Conservation (phyloP, 169 alveolate species). For the Plasmodium cynomolgi region DNA sequence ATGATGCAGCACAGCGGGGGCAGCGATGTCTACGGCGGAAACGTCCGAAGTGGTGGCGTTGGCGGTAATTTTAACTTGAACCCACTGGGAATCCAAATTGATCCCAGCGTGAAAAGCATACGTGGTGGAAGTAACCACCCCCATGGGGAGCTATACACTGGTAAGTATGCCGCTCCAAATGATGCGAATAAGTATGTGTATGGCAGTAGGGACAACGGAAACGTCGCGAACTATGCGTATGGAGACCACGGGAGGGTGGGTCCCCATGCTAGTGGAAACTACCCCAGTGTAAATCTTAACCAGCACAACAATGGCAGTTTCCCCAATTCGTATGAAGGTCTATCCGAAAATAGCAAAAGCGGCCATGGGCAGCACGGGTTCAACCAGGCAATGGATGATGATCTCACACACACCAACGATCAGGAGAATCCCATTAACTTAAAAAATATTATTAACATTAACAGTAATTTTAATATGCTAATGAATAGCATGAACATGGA, state of each 20-base stretch:
- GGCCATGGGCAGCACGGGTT: not conserved
- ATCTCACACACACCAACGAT: not conserved
- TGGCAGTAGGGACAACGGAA: not conserved
- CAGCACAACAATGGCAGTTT: not conserved
- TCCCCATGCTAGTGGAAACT: not conserved
- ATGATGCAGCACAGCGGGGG: not conserved
- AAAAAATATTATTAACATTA: slow-evolving; percentile 48
- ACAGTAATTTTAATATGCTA: slow-evolving; percentile 36
- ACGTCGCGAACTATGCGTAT: not conserved
- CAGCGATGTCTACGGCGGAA: not conserved
- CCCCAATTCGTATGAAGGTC: slow-evolving; percentile 13
- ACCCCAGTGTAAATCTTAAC: not conserved
- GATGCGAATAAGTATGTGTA: not conserved
- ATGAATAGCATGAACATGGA: slow-evolving; percentile 23
- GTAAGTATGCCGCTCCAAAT: not conserved
- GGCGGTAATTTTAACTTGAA: not conserved
- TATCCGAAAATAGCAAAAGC: slow-evolving; percentile 14
- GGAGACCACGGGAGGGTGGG: not conserved
- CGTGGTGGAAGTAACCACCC: not conserved
- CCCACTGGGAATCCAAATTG: not conserved
- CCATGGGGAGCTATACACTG: not conserved
- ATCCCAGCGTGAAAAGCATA: not conserved
- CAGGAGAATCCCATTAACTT: slow-evolving; percentile 8
- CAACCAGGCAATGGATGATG: not conserved
- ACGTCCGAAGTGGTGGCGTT: not conserved